A percentile compares a stretch with the other conserved stretches of the same genome.
Conservation (phyloP, 1,284 basidiomycete genomes). For the Cutaneotrichosporon mucoides region DNA sequence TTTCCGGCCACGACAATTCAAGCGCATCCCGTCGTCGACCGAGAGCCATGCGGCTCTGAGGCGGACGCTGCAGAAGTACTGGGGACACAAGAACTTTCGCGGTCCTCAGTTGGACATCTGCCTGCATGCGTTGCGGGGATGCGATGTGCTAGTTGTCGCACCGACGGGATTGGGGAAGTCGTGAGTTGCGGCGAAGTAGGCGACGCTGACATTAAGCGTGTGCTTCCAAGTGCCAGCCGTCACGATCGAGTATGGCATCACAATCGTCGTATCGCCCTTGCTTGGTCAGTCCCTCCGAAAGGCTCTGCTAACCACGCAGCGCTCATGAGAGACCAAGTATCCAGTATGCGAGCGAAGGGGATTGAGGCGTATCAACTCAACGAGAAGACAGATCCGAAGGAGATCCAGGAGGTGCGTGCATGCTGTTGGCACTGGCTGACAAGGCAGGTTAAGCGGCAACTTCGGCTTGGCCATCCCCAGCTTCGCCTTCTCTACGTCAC, state of each 20-base stretch:
- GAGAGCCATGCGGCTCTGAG: conserved; percentile 34
- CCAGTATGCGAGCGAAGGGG: conserved; percentile 56
- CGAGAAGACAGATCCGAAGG: conserved; percentile 59
- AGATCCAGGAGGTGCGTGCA: conserved; percentile 56
- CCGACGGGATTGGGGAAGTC: conserved; percentile 83
- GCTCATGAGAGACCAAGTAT: conserved; percentile 78
- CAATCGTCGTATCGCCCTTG: conserved; percentile 73
- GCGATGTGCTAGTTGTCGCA: conserved; percentile 75
- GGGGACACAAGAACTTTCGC: conserved; percentile 63
- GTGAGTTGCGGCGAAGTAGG: conserved; percentile 46
- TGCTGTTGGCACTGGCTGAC: not conserved
- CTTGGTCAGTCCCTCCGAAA: conserved; percentile 54
- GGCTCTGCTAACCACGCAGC: conserved; percentile 51
- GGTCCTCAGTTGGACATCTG: conserved; percentile 74
- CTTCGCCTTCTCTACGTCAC: conserved; percentile 72
- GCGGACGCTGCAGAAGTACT: conserved; percentile 50
- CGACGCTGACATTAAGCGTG: conserved; percentile 48
- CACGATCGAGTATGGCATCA: conserved; percentile 65
- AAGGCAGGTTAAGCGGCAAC: conserved; percentile 62
- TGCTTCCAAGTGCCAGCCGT: conserved; percentile 84
- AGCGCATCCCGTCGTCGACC: conserved; percentile 36
- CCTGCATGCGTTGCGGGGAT: conserved; percentile 61
- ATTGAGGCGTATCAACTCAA: conserved; percentile 64
- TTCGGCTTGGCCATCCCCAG: conserved; percentile 59
- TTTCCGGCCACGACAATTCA: conserved; percentile 33